Conservation (phyloP, 73 alveolate genomes). For the Breviolum minutum region DNA sequence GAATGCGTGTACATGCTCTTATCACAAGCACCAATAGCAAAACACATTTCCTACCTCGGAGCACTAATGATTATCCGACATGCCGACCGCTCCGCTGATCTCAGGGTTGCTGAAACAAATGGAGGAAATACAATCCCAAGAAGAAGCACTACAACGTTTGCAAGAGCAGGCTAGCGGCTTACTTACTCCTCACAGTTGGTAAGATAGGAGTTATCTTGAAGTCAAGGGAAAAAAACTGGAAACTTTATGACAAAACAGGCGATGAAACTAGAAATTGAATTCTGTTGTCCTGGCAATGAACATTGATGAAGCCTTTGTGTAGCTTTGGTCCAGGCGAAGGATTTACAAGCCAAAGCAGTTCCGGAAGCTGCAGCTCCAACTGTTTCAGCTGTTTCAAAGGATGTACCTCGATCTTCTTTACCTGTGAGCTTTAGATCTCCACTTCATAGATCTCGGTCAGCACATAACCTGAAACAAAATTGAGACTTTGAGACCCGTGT, state of each 20-base stretch:
- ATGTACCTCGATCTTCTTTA: background rate
- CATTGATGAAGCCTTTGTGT: too few relatives aligned
- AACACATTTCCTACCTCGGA: too few relatives aligned
- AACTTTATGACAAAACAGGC: too few relatives aligned
- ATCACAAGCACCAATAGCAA: too few relatives aligned
- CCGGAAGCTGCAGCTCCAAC: background rate
- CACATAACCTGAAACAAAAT: background rate
- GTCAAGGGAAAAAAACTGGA: too few relatives aligned
- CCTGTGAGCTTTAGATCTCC: background rate
- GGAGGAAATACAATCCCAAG: constrained; percentile 80
- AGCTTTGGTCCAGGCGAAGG: background rate
- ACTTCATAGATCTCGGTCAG: background rate
- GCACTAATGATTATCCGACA: too few relatives aligned
- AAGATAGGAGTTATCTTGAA: too few relatives aligned
- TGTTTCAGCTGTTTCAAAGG: background rate
- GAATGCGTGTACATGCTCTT: too few relatives aligned
- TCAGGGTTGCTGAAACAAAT: constrained; percentile 73
- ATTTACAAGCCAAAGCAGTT: background rate
- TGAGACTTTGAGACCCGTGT: background rate
- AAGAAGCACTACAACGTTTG: constrained; percentile 48
- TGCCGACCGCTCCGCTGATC: background rate
- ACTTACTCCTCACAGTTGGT: background rate
- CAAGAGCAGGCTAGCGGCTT: constrained; percentile 40
- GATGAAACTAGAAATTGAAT: too few relatives aligned
- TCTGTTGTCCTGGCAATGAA: too few relatives aligned